These are phyloP conservation scores for Boletus sp. DNA, from an alignment of 768 basidiomycete genomes.

Conservation along the genomic window DNA sequence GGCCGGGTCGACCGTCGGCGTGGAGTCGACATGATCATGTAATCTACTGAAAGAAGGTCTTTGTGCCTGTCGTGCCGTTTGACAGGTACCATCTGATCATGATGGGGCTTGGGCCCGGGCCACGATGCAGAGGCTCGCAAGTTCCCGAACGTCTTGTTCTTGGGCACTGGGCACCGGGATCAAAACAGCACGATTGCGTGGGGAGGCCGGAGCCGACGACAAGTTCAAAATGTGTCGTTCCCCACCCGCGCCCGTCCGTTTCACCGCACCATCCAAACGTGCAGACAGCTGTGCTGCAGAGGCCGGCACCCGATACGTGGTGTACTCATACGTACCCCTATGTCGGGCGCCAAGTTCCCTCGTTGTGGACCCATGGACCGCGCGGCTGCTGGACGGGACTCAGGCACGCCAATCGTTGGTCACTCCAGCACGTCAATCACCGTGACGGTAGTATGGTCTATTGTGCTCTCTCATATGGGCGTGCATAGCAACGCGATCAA, in stretches of 20 bases:
- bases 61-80: background rate
- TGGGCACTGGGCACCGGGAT: no score
- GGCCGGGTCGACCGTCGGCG: background rate
- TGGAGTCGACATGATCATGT: background rate
- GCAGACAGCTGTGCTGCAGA: no score
- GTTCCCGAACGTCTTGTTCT: background rate
- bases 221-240: background rate
- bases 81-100: conserved; percentile 6
- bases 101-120: background rate
- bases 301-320: no score
- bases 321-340: background rate
- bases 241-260: background rate
- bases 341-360: background rate
- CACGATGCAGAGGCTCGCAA: background rate
- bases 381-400: no score
- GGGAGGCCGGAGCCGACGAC: background rate
- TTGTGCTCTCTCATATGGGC: background rate
- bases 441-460: background rate
- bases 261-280: background rate
- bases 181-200: background rate
- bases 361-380: no score
- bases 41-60: background rate
- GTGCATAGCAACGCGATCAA: conserved; percentile 9
- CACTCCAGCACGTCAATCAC: background rate
- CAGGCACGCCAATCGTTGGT: background rate